phyloP scores from a whole-genome alignment of 345 rosid genomes.

The Erodium maritimum region DNA sequence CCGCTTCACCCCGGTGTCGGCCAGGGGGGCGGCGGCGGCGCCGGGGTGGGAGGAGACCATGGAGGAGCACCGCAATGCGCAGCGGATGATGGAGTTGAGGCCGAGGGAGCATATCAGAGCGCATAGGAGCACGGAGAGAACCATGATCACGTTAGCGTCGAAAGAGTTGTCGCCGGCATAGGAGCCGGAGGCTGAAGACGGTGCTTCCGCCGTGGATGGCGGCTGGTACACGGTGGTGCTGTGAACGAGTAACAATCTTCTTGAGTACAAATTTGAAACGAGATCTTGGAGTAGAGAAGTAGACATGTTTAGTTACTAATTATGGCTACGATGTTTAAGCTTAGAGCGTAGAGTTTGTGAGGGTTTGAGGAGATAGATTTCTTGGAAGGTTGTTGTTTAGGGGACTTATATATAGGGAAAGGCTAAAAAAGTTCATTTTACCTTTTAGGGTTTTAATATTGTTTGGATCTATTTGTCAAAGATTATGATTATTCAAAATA shows the following conservation, averaged over 20 bases:
- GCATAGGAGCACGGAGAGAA: conserved; percentile 69
- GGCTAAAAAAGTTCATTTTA: conserved; percentile 4
- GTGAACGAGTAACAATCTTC: conserved; percentile 31
- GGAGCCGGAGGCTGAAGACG: conserved; percentile 23
- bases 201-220: conserved; percentile 2
- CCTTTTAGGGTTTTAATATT: neutral
- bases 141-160: conserved; percentile 68
- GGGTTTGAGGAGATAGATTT: conserved; percentile 1
- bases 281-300: conserved; percentile 21
- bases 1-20: conserved; percentile 65
- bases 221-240: conserved; percentile 25
- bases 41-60: conserved; percentile 22
- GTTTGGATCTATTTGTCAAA: neutral
- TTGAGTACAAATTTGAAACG: conserved; percentile 28
- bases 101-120: conserved; percentile 80
- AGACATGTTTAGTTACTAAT: neutral
- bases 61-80: conserved; percentile 48
- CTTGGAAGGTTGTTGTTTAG: conserved; percentile 13
- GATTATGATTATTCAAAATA: neutral
- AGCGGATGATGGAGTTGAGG: conserved; percentile 53
- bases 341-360: neutral
- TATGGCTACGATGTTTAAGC: neutral
- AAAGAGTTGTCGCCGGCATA: conserved; percentile 27
- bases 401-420: conserved; percentile 22
- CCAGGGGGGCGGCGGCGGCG: conserved; percentile 17